Evolutionary conservation across 331 rosid genomes (phyloP).

Genomic region (Cydonia oblonga): DNA sequence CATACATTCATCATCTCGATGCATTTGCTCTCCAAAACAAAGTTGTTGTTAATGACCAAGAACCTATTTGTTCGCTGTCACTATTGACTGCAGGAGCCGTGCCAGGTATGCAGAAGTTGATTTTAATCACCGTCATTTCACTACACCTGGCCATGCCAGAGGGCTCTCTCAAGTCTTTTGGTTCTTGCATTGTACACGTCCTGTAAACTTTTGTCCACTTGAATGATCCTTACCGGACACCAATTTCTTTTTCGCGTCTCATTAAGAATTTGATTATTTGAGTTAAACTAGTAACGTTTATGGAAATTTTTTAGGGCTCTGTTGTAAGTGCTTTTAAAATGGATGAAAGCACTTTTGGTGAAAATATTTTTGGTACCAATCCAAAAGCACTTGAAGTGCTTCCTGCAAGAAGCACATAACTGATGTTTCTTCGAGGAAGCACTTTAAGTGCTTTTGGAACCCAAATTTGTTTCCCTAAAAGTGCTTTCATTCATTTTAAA

Average conservation of each 20-base stretch:
- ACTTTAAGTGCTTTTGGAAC: no score
- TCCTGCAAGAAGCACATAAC: no score
- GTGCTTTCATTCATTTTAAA: no score
- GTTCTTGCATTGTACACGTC: background rate
- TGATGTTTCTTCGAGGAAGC: no score
- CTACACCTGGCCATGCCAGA: background rate
- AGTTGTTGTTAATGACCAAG: conserved; percentile 33
- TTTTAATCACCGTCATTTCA: background rate
- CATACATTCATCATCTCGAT: conserved; percentile 44
- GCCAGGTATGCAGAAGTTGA: conserved; percentile 51
- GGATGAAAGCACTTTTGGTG: no score
- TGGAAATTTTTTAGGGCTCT: background rate
- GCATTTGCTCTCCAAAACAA: conserved; percentile 36
- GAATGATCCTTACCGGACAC: background rate
- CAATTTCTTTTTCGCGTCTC: background rate
- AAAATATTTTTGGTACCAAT: no score
- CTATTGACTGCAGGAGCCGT: conserved; percentile 43
- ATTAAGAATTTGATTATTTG: background rate
- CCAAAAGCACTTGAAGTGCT: background rate
- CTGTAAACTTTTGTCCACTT: background rate
- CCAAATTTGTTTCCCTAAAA: no score
- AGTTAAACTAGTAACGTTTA: background rate
- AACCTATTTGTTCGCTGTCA: conserved; percentile 57
- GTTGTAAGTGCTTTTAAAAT: background rate
- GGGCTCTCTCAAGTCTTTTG: background rate